These are phyloP conservation scores for Vinca minor DNA, from an alignment of 257 asterid species.

Conservation along the genomic window DNA sequence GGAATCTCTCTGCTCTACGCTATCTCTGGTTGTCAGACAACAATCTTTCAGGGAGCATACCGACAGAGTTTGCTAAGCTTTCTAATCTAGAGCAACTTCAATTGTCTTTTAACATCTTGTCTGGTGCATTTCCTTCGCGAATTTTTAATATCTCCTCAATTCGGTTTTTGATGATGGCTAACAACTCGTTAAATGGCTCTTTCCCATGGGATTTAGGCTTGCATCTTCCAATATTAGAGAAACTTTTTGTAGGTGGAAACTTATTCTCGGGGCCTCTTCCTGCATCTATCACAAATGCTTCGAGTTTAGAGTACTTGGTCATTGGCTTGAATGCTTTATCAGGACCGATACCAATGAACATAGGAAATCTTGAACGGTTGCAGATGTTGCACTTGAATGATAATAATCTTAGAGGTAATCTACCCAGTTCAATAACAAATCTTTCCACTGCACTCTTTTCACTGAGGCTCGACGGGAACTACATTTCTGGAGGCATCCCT, in stretches of 20 bases:
- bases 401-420: not conserved
- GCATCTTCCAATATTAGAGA: not conserved
- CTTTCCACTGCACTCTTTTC: conserved; percentile 1
- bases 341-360: conserved; percentile 4
- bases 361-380: conserved; percentile 3
- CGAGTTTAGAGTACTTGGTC: not conserved
- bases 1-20: conserved; percentile 6
- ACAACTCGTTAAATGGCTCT: not conserved
- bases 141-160: conserved; percentile 5
- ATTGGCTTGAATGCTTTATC: not conserved
- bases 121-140: not conserved
- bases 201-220: not conserved
- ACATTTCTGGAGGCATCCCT: conserved; percentile 9
- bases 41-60: conserved; percentile 10
- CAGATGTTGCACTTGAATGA: not conserved
- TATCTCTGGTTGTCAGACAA: not conserved
- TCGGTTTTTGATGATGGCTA: not conserved
- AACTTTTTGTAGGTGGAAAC: not conserved
- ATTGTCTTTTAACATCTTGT: not conserved
- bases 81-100: not conserved
- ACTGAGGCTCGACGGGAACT: not conserved
- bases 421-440: conserved; percentile 9
- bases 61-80: conserved; percentile 7
- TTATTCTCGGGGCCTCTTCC: conserved; percentile 8
- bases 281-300: conserved; percentile 7